Conservation (phyloP, 1,284 basidiomycete species). For the Termitomyces sp. region DNA sequence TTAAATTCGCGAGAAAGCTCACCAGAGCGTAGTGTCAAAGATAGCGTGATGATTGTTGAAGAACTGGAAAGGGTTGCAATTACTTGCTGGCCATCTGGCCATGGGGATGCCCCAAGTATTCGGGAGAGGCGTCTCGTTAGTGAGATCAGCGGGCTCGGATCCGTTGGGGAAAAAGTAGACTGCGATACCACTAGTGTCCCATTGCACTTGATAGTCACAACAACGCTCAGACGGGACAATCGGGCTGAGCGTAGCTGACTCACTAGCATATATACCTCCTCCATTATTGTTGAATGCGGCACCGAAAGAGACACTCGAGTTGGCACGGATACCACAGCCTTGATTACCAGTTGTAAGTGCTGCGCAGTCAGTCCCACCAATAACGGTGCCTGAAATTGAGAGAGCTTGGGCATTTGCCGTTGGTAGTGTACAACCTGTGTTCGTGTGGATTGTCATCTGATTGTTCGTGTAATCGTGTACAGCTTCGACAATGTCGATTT, state of each 20-base stretch:
- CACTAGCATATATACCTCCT: slow-evolving; percentile 81
- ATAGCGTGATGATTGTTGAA: slow-evolving; percentile 75
- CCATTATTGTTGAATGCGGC: slow-evolving; percentile 63
- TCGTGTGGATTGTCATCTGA: slow-evolving; percentile 78
- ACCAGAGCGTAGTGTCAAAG: slow-evolving; percentile 81
- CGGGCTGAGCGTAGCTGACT: slow-evolving; percentile 23
- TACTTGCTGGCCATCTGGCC: slow-evolving; percentile 67
- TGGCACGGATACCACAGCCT: slow-evolving; percentile 64
- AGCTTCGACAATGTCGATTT: slow-evolving; percentile 86
- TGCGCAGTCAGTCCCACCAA: slow-evolving; percentile 67
- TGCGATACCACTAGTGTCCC: slow-evolving; percentile 70
- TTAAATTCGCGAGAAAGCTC: slow-evolving; percentile 22
- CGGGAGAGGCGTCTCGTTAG: slow-evolving; percentile 60
- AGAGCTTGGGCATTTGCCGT: slow-evolving; percentile 44
- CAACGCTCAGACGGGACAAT: not conserved
- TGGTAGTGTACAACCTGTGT: slow-evolving; percentile 62
- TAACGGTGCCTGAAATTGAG: slow-evolving; percentile 54
- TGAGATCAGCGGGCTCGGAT: slow-evolving; percentile 72
- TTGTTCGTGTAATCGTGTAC: slow-evolving; percentile 75
- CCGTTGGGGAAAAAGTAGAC: slow-evolving; percentile 77
- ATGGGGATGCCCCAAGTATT: slow-evolving; percentile 69
- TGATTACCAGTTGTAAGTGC: slow-evolving; percentile 60
- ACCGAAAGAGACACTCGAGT: slow-evolving; percentile 53
- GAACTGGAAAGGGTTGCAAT: slow-evolving; percentile 70
- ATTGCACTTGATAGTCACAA: slow-evolving; percentile 48